A percentile compares a stretch with the other conserved stretches of the same genome.
These are phyloP conservation scores for Thinopyrum elongatum DNA, from an alignment of 176 grass and related monocot species.

Conservation along the genomic window DNA sequence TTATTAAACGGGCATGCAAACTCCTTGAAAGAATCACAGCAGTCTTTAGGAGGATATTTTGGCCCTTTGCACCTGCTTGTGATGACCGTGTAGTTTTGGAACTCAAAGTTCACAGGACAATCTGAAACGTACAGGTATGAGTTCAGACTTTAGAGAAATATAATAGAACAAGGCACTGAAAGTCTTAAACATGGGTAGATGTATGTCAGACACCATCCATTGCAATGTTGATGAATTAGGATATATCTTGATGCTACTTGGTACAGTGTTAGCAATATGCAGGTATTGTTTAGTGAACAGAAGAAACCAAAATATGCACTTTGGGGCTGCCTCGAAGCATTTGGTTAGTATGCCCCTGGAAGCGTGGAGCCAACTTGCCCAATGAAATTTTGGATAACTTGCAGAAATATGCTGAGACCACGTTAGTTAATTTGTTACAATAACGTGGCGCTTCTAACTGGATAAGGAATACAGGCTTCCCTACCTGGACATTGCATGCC, in stretches of 20 bases:
- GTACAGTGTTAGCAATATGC: background rate
- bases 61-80: constrained; percentile 82
- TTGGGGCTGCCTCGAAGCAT: background rate
- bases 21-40: constrained; percentile 56
- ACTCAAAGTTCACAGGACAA: constrained; percentile 65
- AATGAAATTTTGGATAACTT: background rate
- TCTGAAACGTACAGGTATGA: constrained; percentile 30
- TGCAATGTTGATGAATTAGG: background rate
- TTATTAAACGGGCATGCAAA: constrained; percentile 55
- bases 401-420: background rate
- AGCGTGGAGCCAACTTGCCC: background rate
- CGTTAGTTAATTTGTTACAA: background rate
- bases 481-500: background rate
- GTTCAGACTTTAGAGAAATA: background rate
- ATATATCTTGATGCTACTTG: background rate
- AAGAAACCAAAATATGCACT: background rate
- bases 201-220: background rate
- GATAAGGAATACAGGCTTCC: background rate
- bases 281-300: constrained; percentile 8
- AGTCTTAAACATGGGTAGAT: background rate
- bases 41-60: constrained; percentile 35
- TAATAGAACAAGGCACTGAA: constrained; percentile 15
- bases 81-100: constrained; percentile 73
- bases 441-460: background rate
- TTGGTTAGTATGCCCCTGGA: background rate